Evolutionary conservation across 257 asterid genomes (phyloP).

Genomic region (Primulina tabacum): DNA sequence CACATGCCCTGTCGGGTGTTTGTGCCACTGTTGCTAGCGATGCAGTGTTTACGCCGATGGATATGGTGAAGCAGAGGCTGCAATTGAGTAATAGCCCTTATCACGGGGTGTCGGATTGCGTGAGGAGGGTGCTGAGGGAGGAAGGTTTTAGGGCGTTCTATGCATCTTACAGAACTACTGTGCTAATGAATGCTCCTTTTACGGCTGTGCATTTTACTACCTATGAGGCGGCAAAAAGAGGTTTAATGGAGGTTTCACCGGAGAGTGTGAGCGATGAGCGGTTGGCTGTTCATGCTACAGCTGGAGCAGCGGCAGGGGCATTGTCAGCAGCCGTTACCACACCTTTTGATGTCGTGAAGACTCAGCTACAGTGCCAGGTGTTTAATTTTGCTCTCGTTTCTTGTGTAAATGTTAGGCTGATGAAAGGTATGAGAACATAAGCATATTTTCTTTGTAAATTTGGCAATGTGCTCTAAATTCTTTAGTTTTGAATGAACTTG

Average conservation of each 20-base stretch:
- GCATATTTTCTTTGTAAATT: neutral
- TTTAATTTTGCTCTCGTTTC: neutral
- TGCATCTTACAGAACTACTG: slow-evolving; percentile 81
- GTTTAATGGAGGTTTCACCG: slow-evolving; percentile 62
- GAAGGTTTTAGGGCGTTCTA: slow-evolving; percentile 80
- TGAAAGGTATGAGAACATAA: neutral
- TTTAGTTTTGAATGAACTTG: neutral
- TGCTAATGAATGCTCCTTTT: slow-evolving; percentile 92
- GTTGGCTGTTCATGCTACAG: slow-evolving; percentile 81
- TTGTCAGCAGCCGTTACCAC: slow-evolving; percentile 80
- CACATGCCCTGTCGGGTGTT: slow-evolving; percentile 81
- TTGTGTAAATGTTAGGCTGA: slow-evolving; percentile 4
- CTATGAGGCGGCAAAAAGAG: slow-evolving; percentile 83
- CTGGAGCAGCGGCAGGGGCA: slow-evolving; percentile 97
- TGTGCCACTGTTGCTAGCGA: slow-evolving; percentile 89
- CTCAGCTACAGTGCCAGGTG: slow-evolving; percentile 98
- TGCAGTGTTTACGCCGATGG: slow-evolving; percentile 93
- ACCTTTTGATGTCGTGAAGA: slow-evolving; percentile 94
- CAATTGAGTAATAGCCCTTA: slow-evolving; percentile 80
- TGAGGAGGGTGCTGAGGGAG: slow-evolving; percentile 66
- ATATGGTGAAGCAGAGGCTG: slow-evolving; percentile 96
- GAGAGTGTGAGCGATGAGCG: slow-evolving; percentile 62
- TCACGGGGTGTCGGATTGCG: slow-evolving; percentile 78
- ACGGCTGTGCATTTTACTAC: slow-evolving; percentile 92
- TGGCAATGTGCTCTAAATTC: neutral